These are phyloP conservation scores for Epichloe sibirici DNA, from an alignment of 2,329 filamentous ascomycete species.

Conservation along the genomic window DNA sequence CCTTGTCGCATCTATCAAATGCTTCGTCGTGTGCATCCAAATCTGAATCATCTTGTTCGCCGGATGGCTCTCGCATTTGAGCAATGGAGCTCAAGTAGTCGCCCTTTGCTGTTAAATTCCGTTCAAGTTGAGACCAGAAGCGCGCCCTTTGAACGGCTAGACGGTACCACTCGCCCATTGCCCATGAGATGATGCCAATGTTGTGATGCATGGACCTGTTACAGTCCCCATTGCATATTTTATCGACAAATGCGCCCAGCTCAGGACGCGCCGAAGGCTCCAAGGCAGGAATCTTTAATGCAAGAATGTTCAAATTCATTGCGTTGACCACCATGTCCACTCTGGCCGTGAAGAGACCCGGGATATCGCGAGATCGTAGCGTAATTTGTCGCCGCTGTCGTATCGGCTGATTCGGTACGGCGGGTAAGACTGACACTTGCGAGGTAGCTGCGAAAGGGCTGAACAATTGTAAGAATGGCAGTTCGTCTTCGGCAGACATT, in stretches of 20 bases:
- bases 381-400: constrained; percentile 46
- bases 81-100: constrained; percentile 13
- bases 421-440: constrained; percentile 33
- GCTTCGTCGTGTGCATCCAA: constrained; percentile 12
- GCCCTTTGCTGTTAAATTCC: constrained; percentile 28
- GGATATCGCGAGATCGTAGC: constrained; percentile 26
- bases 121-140: constrained; percentile 47
- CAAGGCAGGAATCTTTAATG: constrained; percentile 41
- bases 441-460: constrained; percentile 53
- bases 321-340: constrained; percentile 48
- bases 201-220: constrained; percentile 41
- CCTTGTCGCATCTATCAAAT: constrained; percentile 11
- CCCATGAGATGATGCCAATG: constrained; percentile 50
- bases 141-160: constrained; percentile 45
- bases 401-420: constrained; percentile 20
- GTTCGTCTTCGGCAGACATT: constrained; percentile 50
- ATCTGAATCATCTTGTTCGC: constrained; percentile 12
- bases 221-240: constrained; percentile 24
- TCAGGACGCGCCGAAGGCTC: constrained; percentile 48
- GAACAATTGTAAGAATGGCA: constrained; percentile 60
- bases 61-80: constrained; percentile 13
- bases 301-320: constrained; percentile 35
- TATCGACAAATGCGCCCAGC: constrained; percentile 40
- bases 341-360: constrained; percentile 44
- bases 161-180: constrained; percentile 56